phyloP scores from a whole-genome alignment of 2,329 filamentous ascomycete genomes.

The Aspergillus sojae region DNA sequence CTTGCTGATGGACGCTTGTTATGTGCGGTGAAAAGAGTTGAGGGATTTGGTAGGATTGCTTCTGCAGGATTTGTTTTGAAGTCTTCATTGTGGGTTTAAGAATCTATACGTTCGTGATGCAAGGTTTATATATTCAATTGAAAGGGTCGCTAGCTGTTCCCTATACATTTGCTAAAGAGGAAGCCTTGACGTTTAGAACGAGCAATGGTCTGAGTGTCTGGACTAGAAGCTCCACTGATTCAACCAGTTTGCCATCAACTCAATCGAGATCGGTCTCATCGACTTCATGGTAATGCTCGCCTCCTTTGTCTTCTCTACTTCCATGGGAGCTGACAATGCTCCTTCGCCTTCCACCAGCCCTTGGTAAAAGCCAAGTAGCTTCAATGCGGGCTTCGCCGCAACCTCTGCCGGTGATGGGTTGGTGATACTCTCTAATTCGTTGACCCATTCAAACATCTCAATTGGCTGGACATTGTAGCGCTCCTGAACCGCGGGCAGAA shows the following conservation, averaged over 20 bases:
- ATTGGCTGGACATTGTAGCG: conserved; percentile 48
- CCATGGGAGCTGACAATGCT: conserved; percentile 40
- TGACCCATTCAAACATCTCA: conserved; percentile 49
- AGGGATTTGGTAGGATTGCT: not conserved
- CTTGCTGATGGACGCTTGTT: not conserved
- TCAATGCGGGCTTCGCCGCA: conserved; percentile 51
- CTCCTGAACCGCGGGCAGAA: conserved; percentile 45
- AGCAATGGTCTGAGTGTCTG: not conserved
- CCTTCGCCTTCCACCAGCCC: conserved; percentile 33
- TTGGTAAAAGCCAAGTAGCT: conserved; percentile 55
- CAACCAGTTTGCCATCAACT: conserved; percentile 47
- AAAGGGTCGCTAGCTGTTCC: not conserved
- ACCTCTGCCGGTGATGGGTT: conserved; percentile 40
- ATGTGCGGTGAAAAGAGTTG: not conserved
- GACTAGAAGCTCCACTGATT: not conserved
- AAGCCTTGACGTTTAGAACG: not conserved
- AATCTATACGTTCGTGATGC: not conserved
- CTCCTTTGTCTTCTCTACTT: conserved; percentile 43
- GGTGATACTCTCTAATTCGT: conserved; percentile 42
- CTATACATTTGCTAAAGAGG: not conserved
- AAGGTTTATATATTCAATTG: not conserved
- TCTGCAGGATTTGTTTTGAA: not conserved
- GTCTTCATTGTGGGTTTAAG: not conserved
- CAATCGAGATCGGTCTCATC: conserved; percentile 45
- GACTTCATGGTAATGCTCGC: conserved; percentile 48